Conservation (phyloP, 345 rosid species). For the Citrus medica region DNA sequence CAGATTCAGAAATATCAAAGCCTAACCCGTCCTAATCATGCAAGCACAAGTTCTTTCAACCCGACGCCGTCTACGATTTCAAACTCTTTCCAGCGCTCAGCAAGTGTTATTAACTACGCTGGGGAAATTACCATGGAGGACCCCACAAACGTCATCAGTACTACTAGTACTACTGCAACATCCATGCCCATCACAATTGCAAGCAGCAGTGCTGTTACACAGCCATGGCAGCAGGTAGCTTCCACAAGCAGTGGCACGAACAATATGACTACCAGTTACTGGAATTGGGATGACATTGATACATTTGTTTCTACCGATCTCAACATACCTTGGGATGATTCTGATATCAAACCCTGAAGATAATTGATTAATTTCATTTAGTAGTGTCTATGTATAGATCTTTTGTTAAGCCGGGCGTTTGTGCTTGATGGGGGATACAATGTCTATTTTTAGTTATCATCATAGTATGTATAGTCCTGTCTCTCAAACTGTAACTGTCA, state of each 20-base stretch:
- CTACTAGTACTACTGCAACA: not conserved
- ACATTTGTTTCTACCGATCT: conserved; percentile 43
- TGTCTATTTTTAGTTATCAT: not conserved
- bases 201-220: conserved; percentile 6
- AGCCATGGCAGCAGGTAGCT: conserved; percentile 30
- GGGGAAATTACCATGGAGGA: conserved; percentile 21
- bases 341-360: conserved; percentile 45
- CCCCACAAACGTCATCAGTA: conserved; percentile 27
- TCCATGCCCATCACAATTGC: conserved; percentile 16
- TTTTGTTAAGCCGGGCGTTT: not conserved
- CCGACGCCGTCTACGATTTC: conserved; percentile 28
- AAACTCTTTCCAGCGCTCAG: conserved; percentile 26
- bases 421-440: not conserved
- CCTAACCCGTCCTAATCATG: conserved; percentile 16
- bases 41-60: conserved; percentile 25
- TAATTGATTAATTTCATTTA: not conserved
- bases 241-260: conserved; percentile 23
- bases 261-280: conserved; percentile 21
- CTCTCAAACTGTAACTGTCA: conserved; percentile 11
- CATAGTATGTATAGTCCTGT: conserved; percentile 13
- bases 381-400: conserved; percentile 9
- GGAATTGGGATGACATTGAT: conserved; percentile 65
- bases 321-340: conserved; percentile 48
- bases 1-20: conserved; percentile 9
- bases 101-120: conserved; percentile 7